phyloP scores from a whole-genome alignment of 108 stramenopile genomes.

The Bacterosira constricta region DNA sequence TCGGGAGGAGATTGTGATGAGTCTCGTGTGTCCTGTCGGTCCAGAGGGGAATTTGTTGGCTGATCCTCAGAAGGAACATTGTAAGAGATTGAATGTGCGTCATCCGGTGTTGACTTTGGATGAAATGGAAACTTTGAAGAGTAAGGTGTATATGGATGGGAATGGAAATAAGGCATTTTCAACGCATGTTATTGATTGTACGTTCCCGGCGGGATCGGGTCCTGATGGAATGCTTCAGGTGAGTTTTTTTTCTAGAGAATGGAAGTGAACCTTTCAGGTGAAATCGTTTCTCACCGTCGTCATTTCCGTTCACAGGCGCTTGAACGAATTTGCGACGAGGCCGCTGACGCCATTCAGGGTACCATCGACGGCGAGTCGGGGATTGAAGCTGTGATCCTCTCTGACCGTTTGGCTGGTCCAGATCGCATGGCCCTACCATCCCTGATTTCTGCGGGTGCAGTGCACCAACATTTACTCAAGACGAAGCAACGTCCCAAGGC shows the following conservation, averaged over 20 bases:
- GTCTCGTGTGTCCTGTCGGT: conserved; percentile 95
- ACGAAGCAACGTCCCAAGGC: conserved; percentile 95
- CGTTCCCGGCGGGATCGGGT: conserved; percentile 88
- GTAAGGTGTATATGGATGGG: conserved; percentile 65
- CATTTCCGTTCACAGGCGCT: conserved; percentile 62
- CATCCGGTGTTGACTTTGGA: conserved; percentile 92
- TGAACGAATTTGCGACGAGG: conserved; percentile 92
- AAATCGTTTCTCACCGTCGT: neutral
- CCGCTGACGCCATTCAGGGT: conserved; percentile 90
- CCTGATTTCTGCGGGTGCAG: conserved; percentile 94
- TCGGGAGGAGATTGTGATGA: conserved; percentile 98
- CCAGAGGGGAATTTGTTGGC: conserved; percentile 91
- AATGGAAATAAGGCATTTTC: conserved; percentile 79
- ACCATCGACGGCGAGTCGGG: conserved; percentile 76
- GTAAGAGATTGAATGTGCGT: conserved; percentile 84
- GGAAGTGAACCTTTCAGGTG: neutral
- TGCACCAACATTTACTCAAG: conserved; percentile 95
- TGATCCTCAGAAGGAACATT: conserved; percentile 73
- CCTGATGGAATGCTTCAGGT: conserved; percentile 91
- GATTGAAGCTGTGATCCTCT: conserved; percentile 88
- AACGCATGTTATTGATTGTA: conserved; percentile 87
- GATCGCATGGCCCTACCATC: conserved; percentile 94
- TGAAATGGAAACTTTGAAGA: conserved; percentile 93
- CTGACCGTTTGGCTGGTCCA: conserved; percentile 86
- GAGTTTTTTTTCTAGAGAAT: conserved; percentile 16